Evolutionary conservation across 2,329 filamentous ascomycete genomes (phyloP), one percentile per base, ranked within the genome.

Genomic region (Polychaeton citri): DNA sequence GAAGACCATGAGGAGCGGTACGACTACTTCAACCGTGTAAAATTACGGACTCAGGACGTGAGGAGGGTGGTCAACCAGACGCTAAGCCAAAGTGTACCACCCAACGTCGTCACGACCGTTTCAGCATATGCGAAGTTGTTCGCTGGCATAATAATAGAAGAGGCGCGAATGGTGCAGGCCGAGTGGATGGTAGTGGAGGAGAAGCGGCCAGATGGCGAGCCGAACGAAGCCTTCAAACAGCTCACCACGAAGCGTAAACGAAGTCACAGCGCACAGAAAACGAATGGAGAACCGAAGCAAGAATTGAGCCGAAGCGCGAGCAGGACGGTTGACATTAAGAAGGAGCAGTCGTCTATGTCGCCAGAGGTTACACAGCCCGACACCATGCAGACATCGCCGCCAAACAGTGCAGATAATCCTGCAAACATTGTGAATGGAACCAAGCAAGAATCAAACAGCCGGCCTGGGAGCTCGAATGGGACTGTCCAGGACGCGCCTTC

Each of bases 31-130:
- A 71, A 79, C 41, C 72, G 75, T 7, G 73, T 75, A 21, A 81
- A 79, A 48, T 61, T 87, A 28, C 71, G 74, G 16, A 76, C 79
- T 44, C 69, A 75, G 5, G 75, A 78, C 13, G 77, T 86, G 38
- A 72, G 81, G 52, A 70, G 77, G 70, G 72, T 87, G 41, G 78
- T 85, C 53, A 88, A 87, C 51, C 79, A 81, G 39, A 84, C 81
- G 2, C 77, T 86, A 6, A 84, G 79, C 0, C 82, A 87, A 54
- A 85, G 79, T 2, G 81, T 84, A 0, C 79, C 80, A 0, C 68
- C 72, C 15, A 79, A 74, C 47, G 79, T 86, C 34, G 77, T 82
- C 42, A 75, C 80, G 16, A 78, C 79, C n/a, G 79, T 87, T 51
- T 78, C 76, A 33, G 75, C 78, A 0, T 80, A 83, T 15, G 76